Base-by-base conservation (phyloP, 2,329 filamentous ascomycete genomes). In the Nectriaceae sp. region DNA sequence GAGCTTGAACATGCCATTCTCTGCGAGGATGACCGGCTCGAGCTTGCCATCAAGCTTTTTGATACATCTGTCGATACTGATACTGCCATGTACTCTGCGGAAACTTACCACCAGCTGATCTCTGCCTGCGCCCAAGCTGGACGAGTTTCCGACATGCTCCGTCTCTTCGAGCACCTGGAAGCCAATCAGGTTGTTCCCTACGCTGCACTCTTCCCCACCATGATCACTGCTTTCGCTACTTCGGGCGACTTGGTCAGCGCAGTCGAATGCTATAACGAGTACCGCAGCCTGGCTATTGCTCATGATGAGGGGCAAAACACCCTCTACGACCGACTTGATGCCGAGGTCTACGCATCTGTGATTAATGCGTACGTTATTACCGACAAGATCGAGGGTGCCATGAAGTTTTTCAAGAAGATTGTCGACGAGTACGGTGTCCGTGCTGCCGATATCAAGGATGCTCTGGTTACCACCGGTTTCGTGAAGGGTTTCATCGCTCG, bases 251-350 rank as follows among this genome's bases (percentile, higher is more conserved):
- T 97, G 38, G 79, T 85, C 61, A 95, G 89, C 59, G 94, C 92
- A 18, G 89, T 97, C 5, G 91, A 96, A 67, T 91, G 90, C 71
- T 99, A 97, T 73, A 93, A 95, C 56, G 90, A 96, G 70, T 97
- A 97, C 77, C 90, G 90, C 64, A 82, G 84, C 39, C 77, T 97
- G 36, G 92, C 93, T n/a, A 83, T 97, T 44, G 85, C 87, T 33
- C 82, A 94, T 65, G 89, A 97, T 67, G 83, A 80, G 33, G 91
- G 91, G 48, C 76, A 84, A 50, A 76, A 85, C 40, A 81, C 81
- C 16, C 75, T 91, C 10, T 77, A 86, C 40, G 79, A 87, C 54
- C 85, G 92, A 42, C 79, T 89, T 40, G 93, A 97, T 65, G 83
- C 86, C 21, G 80, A 90, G 56, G 88, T 97, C 5, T 97, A 99